Evolutionary conservation across 2,329 filamentous ascomycete genomes (phyloP).

Genomic region (Ciborinia camelliae): DNA sequence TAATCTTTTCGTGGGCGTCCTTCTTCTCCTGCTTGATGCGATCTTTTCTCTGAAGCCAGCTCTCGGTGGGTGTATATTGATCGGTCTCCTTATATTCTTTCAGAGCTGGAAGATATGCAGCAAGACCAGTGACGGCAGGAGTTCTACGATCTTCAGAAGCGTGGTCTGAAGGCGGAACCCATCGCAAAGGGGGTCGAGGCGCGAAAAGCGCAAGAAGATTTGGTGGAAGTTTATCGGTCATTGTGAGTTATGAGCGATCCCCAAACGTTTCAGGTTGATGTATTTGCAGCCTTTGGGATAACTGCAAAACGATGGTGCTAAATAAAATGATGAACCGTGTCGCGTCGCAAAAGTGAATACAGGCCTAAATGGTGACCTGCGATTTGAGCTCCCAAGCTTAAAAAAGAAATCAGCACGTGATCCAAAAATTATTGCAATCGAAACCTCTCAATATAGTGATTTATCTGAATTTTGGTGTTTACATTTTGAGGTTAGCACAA

Average conservation of each 20-base stretch:
- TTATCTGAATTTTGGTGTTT: neutral
- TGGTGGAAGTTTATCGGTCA: constrained; percentile 95
- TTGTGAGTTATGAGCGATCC: constrained; percentile 42
- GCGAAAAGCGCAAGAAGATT: constrained; percentile 93
- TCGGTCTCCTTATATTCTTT: constrained; percentile 76
- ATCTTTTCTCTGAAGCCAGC: constrained; percentile 85
- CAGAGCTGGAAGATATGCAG: constrained; percentile 69
- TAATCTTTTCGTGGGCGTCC: constrained; percentile 55
- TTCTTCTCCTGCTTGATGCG: constrained; percentile 79
- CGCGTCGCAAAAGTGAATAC: constrained; percentile 7
- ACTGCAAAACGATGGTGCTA: neutral
- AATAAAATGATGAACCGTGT: constrained; percentile 16
- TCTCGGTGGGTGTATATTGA: constrained; percentile 78
- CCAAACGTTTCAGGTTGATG: neutral
- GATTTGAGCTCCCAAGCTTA: constrained; percentile 17
- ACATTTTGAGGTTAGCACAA: constrained; percentile 8
- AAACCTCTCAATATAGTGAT: neutral
- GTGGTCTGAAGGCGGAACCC: constrained; percentile 78
- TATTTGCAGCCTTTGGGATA: neutral
- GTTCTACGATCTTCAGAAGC: constrained; percentile 80
- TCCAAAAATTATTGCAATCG: neutral
- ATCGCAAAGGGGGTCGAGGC: constrained; percentile 86
- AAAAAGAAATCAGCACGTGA: neutral
- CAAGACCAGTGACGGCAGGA: constrained; percentile 68
- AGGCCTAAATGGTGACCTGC: constrained; percentile 1